Base-by-base conservation (phyloP, 371 early-diverging fungal genomes). In the Smittium mucronatum region DNA sequence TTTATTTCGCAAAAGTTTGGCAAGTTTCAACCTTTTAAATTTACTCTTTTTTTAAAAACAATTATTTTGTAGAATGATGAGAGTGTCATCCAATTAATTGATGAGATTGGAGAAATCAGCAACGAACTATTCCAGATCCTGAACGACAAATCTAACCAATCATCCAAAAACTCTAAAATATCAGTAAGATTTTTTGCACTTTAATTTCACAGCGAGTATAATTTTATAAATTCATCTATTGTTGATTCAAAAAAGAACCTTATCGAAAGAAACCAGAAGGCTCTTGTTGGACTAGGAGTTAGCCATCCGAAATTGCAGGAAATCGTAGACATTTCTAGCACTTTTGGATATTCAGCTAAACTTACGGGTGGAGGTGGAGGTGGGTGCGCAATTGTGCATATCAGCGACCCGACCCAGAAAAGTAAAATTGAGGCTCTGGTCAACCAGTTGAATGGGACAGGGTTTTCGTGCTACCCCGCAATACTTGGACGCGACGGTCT, bases 351-450 rank as follows among this genome's bases (percentile, higher is more conserved):
- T 67, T 81, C 83, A 35, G 84, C 93, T 16, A 97, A 97, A 77
- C 79, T 97, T 58, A 97, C 98, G 0, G 98, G 97, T 28, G 95
- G 93, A n/a, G 97, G 98, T 34, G 98, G 98, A 35, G 98, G 98
- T 34, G 98, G 98, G 1, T 97, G 98, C 73, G 89, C 91, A 15
- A 74, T 97, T 67, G 89, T 91, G 0, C 77, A 93, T 64, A 34
- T 25, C 64, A n/a, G 36, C 31, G 58, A 58, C 57, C 47, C 47
- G 5, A 11, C 47, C 5, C 47, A 11, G 21, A 47, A 47, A 11
- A 61, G 32, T 16, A 61, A 32, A 21, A 31, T 33, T 17, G 60
- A 65, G 2, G 59, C 31, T 28, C 35, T 57, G n/a, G 58, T 36
- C 64, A 32, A 35, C 1, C 34, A 34, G 66, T 35, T 61, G 30